Conservation (phyloP, 768 basidiomycete genomes). For the Boletus tomentosulus region DNA sequence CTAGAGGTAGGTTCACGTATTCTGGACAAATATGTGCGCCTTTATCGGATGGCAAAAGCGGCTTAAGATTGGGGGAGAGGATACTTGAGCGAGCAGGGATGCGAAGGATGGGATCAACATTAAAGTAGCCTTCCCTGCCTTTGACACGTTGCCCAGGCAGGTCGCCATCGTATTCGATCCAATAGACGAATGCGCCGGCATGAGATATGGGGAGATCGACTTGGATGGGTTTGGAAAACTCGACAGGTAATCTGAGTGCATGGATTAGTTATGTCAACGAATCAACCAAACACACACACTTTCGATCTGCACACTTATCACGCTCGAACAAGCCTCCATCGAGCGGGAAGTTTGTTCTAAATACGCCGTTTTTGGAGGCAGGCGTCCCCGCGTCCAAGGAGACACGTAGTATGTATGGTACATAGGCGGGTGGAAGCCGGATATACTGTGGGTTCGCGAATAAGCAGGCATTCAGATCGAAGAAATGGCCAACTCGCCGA, state of each 20-base stretch:
- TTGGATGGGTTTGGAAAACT: slow-evolving; percentile 88
- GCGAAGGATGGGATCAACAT: slow-evolving; percentile 87
- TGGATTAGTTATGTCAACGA: slow-evolving; percentile 11
- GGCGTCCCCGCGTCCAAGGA: slow-evolving; percentile 90
- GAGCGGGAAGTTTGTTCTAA: slow-evolving; percentile 96
- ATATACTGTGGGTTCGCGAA: slow-evolving; percentile 63
- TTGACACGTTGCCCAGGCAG: slow-evolving; percentile 57
- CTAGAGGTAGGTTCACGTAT: slow-evolving; percentile 69
- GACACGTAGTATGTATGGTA: slow-evolving; percentile 88
- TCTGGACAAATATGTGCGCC: slow-evolving; percentile 51
- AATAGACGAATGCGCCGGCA: slow-evolving; percentile 94
- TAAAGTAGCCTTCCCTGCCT: slow-evolving; percentile 92
- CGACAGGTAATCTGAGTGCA: slow-evolving; percentile 63
- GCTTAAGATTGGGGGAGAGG: slow-evolving; percentile 50
- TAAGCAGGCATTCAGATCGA: slow-evolving; percentile 6
- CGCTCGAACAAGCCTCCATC: slow-evolving; percentile 86
- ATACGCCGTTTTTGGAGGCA: slow-evolving; percentile 83
- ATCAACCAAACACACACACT: slow-evolving; percentile 42
- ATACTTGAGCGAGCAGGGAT: slow-evolving; percentile 71
- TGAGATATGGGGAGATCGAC: slow-evolving; percentile 95
- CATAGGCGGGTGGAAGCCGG: slow-evolving; percentile 86
- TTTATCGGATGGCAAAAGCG: slow-evolving; percentile 48
- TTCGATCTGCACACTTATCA: slow-evolving; percentile 67
- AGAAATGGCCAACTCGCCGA: slow-evolving; percentile 51
- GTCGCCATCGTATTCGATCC: slow-evolving; percentile 83